Conservation (phyloP, 495 filamentous ascomycete species). For the Bombardia bombarda region DNA sequence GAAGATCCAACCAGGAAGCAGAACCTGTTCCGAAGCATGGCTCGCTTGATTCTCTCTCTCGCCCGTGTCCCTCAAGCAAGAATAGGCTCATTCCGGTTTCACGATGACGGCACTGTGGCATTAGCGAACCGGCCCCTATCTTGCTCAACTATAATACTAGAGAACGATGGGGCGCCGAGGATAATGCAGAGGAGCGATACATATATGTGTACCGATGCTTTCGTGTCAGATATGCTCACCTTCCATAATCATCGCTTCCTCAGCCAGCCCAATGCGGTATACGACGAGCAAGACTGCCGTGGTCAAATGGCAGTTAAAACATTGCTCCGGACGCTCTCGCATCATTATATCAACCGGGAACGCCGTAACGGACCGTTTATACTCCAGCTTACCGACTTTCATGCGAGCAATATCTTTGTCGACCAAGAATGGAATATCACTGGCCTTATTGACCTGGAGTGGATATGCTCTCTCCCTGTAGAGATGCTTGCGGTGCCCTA, state of each 20-base stretch:
- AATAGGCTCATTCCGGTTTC: slow-evolving; percentile 30
- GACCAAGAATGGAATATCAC: slow-evolving; percentile 25
- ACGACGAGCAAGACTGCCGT: slow-evolving; percentile 16
- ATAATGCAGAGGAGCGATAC: slow-evolving; percentile 21
- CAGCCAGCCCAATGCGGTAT: slow-evolving; percentile 22
- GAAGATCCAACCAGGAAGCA: slow-evolving; percentile 11
- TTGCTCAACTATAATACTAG: slow-evolving; percentile 17
- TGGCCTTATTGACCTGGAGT: slow-evolving; percentile 20
- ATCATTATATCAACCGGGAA: slow-evolving; percentile 14
- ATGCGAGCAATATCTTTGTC: slow-evolving; percentile 28
- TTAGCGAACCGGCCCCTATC: slow-evolving; percentile 28
- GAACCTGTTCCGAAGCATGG: slow-evolving; percentile 23
- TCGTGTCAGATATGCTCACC: slow-evolving; percentile 18
- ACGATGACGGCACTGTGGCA: slow-evolving; percentile 17
- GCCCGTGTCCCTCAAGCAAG: slow-evolving; percentile 18
- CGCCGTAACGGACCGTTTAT: slow-evolving; percentile 14
- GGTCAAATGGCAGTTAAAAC: slow-evolving; percentile 19
- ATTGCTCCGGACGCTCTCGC: slow-evolving; percentile 19
- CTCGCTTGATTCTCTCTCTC: slow-evolving; percentile 25
- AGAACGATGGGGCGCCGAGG: slow-evolving; percentile 25
- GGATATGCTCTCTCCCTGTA: slow-evolving; percentile 18
- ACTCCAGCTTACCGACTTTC: slow-evolving; percentile 17
- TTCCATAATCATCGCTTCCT: slow-evolving; percentile 25
- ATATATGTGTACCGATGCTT: slow-evolving; percentile 19
- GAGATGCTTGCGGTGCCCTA: slow-evolving; percentile 22